Evolutionary conservation across 2,329 filamentous ascomycete species (phyloP), one percentile per base, ranked within the genome.

Genomic region (Trichoderma koningiopsis): DNA sequence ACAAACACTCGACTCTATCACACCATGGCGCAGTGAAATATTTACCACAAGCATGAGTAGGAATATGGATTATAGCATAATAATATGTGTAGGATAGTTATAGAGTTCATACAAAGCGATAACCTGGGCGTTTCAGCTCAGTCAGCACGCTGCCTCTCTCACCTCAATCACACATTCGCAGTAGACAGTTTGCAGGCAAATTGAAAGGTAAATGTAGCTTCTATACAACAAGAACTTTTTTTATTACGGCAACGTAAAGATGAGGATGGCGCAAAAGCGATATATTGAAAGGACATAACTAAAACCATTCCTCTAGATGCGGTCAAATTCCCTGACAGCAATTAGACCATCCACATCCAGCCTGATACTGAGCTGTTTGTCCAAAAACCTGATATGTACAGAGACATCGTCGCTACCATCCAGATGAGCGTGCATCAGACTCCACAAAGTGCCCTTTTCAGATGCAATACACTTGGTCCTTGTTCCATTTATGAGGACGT

Each of bases 1-100:
- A 56, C 11, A 31, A 40, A 40, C 13, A 57, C 62, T 57, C 62
- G 62, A 65, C 52, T 57, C 62, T n/a, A 2, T 24, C n/a, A 35
- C 19, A 33, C n/a, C 53, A 57, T 49, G 40, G 40, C 19, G 19
- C 19, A 19, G 40, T 6, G 19, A 2, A 10, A 43, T n/a, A 19
- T 6, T 19, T 43, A n/a, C 40, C 37, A 43, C 6, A 19, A 43
- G 19, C 19, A 43, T n/a, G 16, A 5, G 6, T 19, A n/a, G 16
- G 40, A 43, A n/a, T 43, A 43, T 19, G 40, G 19, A 43, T 10
- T 10, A 43, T 16, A 43, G 6, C 4, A 1, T 33, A n/a, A 24
- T 16, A 22, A 33, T 29, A 56, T 24, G 22, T 22, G 22, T 24
- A 24, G 2, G 10, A 49, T 49, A 49, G n/a, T 24, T 13, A 24